Conservation (phyloP, 208 protist genomes). For the Paratrypanosoma confusum region DNA sequence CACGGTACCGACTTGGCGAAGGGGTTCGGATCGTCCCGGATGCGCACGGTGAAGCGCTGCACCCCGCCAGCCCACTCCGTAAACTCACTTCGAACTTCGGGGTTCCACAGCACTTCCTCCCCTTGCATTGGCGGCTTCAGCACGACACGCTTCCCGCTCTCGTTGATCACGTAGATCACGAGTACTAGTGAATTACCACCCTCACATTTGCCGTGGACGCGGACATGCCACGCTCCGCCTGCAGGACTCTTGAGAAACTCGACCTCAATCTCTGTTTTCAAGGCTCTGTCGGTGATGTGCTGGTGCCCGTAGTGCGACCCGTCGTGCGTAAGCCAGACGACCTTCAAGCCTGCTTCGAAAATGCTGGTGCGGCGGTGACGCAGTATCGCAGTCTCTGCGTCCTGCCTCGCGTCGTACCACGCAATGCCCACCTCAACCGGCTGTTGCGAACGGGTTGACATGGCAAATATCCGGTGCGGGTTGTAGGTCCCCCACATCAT, state of each 20-base stretch:
- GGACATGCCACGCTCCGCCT: constrained; percentile 68
- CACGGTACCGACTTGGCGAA: constrained; percentile 48
- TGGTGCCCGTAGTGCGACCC: constrained; percentile 69
- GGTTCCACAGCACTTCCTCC: constrained; percentile 36
- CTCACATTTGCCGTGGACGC: constrained; percentile 47
- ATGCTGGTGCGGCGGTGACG: constrained; percentile 3
- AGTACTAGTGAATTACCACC: constrained; percentile 24
- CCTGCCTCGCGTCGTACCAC: constrained; percentile 67
- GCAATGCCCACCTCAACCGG: constrained; percentile 65
- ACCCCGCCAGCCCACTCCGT: constrained; percentile 13
- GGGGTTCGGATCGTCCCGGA: constrained; percentile 55
- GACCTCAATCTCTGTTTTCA: constrained; percentile 32
- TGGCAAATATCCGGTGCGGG: constrained; percentile 64
- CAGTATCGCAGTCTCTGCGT: constrained; percentile 54
- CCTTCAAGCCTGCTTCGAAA: constrained; percentile 10
- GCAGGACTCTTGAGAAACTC: constrained; percentile 78
- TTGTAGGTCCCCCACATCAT: constrained; percentile 81
- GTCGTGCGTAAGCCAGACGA: constrained; percentile 61
- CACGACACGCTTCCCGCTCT: constrained; percentile 3
- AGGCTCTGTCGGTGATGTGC: constrained; percentile 37
- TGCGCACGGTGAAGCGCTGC: constrained; percentile 36
- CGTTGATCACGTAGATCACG: constrained; percentile 62
- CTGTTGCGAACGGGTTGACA: constrained; percentile 53
- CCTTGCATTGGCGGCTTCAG: constrained; percentile 8
- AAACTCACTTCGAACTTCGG: constrained; percentile 31